Evolutionary conservation across 2,329 filamentous ascomycete genomes (phyloP), one percentile per base, ranked within the genome.

Genomic region (Colletotrichum eremochloae): DNA sequence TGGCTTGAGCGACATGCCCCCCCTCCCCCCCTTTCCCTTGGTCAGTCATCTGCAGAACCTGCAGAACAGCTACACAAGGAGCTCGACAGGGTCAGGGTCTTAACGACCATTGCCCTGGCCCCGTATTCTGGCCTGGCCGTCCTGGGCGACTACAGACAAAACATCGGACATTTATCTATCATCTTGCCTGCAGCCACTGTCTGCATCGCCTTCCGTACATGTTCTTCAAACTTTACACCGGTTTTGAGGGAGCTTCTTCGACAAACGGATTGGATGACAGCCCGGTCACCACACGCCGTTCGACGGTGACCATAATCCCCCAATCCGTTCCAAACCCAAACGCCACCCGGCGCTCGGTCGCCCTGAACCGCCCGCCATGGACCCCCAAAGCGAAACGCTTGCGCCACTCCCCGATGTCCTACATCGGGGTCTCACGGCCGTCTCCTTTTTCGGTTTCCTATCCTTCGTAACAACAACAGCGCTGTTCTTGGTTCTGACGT

Each of bases 381-480:
- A 72, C 55, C 60, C 70, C 20, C 55, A 69, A 40, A 72, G 70
- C 33, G 66, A 72, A 56, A 80, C 77, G 12, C 76, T 84, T 20
- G 74, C 76, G 12, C 81, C 82, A 11, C 76, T 84, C 31, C 80
- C 81, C 9, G 71, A 74, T 8, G 78, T 79, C n/a, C 79, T 83
- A 12, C 76, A 74, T 14, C 76, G 78, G 50, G 82, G 82, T 31
- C 79, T 84, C 29, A 77, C 79, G 7, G 81, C 81, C 31, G 80
- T 84, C 46, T 76, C 79, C 57, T 76, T 79, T 53, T 80, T 82
- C 63, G 81, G 78, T 57, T 77, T 81, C 46, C 69, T 80, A 5
- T 84, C 82, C 14, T 83, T 84, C 71, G 33, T 82, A 12, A 76
- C 81, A 5, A 78, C 78, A 4, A 58, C 78, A 3, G 68, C 74